Evolutionary conservation across 768 basidiomycete species (phyloP).

Genomic region (Termitomyces sp.): DNA sequence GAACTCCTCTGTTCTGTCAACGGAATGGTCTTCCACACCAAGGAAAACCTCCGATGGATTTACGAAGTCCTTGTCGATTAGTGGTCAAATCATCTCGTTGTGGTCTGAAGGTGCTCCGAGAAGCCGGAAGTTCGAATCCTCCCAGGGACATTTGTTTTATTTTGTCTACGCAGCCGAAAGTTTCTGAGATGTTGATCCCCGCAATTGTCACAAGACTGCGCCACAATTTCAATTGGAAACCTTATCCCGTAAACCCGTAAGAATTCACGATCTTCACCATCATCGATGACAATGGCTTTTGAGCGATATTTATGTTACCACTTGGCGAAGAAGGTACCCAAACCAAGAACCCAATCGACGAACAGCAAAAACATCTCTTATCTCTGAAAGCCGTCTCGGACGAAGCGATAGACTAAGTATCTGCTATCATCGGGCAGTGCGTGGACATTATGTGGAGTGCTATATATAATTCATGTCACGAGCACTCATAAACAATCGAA

Average conservation of each 20-base stretch:
- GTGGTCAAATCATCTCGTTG: conserved; percentile 24
- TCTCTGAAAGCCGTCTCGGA: background rate
- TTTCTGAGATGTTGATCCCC: background rate
- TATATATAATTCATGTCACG: conserved; percentile 1
- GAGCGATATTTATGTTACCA: background rate
- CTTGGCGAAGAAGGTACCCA: background rate
- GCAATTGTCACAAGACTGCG: background rate
- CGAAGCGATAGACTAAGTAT: background rate
- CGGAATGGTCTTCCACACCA: no score
- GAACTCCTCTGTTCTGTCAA: no score
- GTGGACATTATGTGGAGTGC: background rate
- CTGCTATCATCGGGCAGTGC: background rate
- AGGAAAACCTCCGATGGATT: background rate
- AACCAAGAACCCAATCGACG: background rate
- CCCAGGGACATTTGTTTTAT: conserved; percentile 22
- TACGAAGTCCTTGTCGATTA: conserved; percentile 19
- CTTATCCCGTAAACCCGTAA: background rate
- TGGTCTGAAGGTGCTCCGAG: conserved; percentile 18
- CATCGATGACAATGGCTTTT: no score
- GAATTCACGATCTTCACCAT: background rate
- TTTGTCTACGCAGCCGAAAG: background rate
- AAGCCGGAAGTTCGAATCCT: conserved; percentile 29
- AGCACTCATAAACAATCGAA: background rate
- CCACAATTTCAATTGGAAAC: background rate
- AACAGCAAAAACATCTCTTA: conserved; percentile 8